Evolutionary conservation across 768 basidiomycete genomes (phyloP).

Genomic region (Boletales sp.): DNA sequence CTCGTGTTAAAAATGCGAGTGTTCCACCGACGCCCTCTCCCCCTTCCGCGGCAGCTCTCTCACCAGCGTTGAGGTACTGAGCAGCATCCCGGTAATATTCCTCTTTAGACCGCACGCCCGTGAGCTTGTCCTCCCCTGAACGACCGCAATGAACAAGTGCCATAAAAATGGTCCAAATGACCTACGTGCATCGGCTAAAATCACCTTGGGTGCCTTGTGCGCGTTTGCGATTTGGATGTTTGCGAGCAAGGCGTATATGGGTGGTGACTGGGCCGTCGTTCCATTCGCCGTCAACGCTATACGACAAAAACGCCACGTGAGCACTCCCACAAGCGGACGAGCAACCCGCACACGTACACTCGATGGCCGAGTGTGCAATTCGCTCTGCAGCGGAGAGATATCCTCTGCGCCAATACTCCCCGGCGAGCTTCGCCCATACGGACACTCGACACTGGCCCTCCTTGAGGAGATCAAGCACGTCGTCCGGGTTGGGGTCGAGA

Average conservation of each 20-base stretch:
- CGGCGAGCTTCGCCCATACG: slow-evolving; percentile 80
- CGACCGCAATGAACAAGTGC: background rate
- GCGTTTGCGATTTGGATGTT: slow-evolving; percentile 82
- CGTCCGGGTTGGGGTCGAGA: slow-evolving; percentile 75
- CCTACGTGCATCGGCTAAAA: slow-evolving; percentile 72
- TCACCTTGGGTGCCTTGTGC: slow-evolving; percentile 77
- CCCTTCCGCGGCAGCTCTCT: slow-evolving; percentile 52
- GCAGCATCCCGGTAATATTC: slow-evolving; percentile 70
- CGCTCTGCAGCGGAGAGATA: slow-evolving; percentile 73
- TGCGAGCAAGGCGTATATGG: slow-evolving; percentile 78
- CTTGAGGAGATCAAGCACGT: slow-evolving; percentile 67
- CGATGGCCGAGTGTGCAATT: slow-evolving; percentile 63
- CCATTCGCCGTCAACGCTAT: slow-evolving; percentile 53
- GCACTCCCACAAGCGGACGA: too few species aligned
- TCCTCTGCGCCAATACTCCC: slow-evolving; percentile 84
- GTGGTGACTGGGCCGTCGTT: slow-evolving; percentile 51
- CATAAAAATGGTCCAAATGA: background rate
- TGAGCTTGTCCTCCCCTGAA: slow-evolving; percentile 64
- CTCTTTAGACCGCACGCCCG: slow-evolving; percentile 57
- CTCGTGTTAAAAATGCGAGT: slow-evolving; percentile 63
- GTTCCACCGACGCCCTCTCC: slow-evolving; percentile 56
- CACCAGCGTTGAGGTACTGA: slow-evolving; percentile 58
- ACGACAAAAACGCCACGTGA: background rate
- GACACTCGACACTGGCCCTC: slow-evolving; percentile 69
- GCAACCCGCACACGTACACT: slow-evolving; percentile 43